Evolutionary conservation across 2,329 filamentous ascomycete genomes (phyloP).

Genomic region (Mycosphaerelloides madeirae): DNA sequence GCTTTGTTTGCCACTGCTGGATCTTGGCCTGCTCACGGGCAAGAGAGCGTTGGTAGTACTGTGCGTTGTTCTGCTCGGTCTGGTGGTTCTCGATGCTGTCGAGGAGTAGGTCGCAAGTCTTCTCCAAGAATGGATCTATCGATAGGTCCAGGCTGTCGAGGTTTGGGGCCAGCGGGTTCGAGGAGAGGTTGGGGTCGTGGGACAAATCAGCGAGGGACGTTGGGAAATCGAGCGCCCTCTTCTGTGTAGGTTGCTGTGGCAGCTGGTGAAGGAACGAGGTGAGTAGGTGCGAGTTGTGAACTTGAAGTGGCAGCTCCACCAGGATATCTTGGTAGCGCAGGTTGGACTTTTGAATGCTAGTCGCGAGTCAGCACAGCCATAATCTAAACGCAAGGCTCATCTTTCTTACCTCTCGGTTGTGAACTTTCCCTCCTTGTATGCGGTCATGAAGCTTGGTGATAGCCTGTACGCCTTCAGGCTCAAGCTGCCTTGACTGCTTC

Average conservation of each 20-base stretch:
- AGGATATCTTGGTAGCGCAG: slow-evolving; percentile 92
- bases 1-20: slow-evolving; percentile 91
- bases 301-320: slow-evolving; percentile 77
- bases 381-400: too few relatives aligned
- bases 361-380: background rate
- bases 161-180: slow-evolving; percentile 73
- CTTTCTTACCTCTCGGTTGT: slow-evolving; percentile 78
- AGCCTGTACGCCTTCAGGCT: slow-evolving; percentile 89
- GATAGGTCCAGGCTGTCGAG: slow-evolving; percentile 85
- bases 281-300: slow-evolving; percentile 97
- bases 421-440: slow-evolving; percentile 97
- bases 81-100: slow-evolving; percentile 98
- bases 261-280: slow-evolving; percentile 94
- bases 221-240: slow-evolving; percentile 64
- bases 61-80: slow-evolving; percentile 98
- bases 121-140: slow-evolving; percentile 96
- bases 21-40: slow-evolving; percentile 96
- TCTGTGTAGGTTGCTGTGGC: slow-evolving; percentile 60
- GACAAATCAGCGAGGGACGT: slow-evolving; percentile 73
- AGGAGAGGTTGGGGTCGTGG: slow-evolving; percentile 55
- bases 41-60: slow-evolving; percentile 91
- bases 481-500: slow-evolving; percentile 85
- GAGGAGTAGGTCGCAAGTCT: slow-evolving; percentile 92
- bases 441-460: slow-evolving; percentile 78
- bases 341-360: slow-evolving; percentile 87